phyloP scores from a whole-genome alignment of 352 stramenopile species.

The Pythium aphanidermatum region DNA sequence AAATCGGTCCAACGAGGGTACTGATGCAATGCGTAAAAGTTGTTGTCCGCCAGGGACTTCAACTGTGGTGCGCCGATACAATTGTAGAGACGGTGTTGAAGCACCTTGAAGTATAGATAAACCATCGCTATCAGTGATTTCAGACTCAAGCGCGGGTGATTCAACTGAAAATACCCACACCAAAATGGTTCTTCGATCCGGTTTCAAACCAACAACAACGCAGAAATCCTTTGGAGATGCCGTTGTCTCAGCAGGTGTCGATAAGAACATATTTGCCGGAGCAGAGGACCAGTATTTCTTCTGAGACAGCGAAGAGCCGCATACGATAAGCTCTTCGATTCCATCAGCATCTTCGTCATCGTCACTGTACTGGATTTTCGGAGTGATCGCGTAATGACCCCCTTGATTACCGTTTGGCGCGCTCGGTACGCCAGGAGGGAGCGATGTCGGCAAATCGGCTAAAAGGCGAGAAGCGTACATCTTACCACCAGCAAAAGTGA shows the following conservation, averaged over 20 bases:
- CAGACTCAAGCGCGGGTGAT: neutral
- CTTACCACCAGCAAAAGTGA: slow-evolving; percentile 8
- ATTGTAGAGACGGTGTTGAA: slow-evolving; percentile 18
- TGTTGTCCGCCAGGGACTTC: slow-evolving; percentile 23
- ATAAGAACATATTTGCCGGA: slow-evolving; percentile 13
- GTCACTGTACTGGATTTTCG: slow-evolving; percentile 16
- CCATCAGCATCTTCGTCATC: slow-evolving; percentile 12
- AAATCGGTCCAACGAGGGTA: slow-evolving; percentile 43
- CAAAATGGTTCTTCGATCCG: slow-evolving; percentile 27
- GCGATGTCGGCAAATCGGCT: neutral
- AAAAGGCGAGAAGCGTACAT: slow-evolving; percentile 2
- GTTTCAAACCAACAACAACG: slow-evolving; percentile 44
- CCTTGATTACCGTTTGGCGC: no score
- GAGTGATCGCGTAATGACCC: neutral
- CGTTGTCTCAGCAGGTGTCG: neutral
- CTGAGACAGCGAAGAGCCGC: slow-evolving; percentile 14
- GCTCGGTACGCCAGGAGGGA: no score
- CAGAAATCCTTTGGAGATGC: slow-evolving; percentile 44
- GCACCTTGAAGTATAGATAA: slow-evolving; percentile 4
- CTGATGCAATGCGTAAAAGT: slow-evolving; percentile 26
- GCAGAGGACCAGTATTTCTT: slow-evolving; percentile 51
- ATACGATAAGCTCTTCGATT: slow-evolving; percentile 12
- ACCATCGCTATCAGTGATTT: neutral
- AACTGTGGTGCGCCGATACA: slow-evolving; percentile 42
- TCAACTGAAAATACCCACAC: slow-evolving; percentile 61